Conservation (phyloP, 129 eudicot species). For the Helichrysum umbraculigerum region DNA sequence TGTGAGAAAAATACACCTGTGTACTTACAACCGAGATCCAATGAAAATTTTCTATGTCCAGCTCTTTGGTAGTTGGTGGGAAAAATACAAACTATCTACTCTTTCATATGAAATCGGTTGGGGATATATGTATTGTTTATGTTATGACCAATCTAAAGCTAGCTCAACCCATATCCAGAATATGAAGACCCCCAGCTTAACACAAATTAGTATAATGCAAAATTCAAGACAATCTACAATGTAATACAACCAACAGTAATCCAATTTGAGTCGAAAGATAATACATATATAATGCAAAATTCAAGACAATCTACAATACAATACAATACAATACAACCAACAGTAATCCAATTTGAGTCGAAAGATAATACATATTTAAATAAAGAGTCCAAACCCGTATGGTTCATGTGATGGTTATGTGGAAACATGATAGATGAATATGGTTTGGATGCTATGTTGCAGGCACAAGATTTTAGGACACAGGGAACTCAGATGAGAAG, state of each 20-base stretch:
- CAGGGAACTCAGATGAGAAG: slow-evolving; percentile 85
- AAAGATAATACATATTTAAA: not conserved
- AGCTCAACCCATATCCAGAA: not conserved
- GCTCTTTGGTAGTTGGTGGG: not conserved
- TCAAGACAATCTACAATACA: not conserved
- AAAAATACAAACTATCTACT: not conserved
- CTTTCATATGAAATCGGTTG: too few species aligned
- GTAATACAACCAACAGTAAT: not conserved
- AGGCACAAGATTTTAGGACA: slow-evolving; percentile 93
- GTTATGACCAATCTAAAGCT: not conserved
- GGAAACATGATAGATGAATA: not conserved
- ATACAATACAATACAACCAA: too few species aligned
- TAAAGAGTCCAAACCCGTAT: too few species aligned
- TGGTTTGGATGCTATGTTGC: slow-evolving; percentile 15
- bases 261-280: not conserved
- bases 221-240: not conserved
- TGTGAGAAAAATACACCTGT: not conserved
- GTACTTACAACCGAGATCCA: too few species aligned
- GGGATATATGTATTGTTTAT: not conserved
- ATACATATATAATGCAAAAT: not conserved
- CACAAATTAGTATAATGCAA: not conserved
- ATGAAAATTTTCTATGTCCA: too few species aligned
- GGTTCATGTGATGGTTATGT: not conserved
- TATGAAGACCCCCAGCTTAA: not conserved
- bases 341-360: not conserved